Evolutionary conservation across 352 stramenopile genomes (phyloP), one percentile per base, ranked within the genome.

Genomic region (Globisporangium lucens): DNA sequence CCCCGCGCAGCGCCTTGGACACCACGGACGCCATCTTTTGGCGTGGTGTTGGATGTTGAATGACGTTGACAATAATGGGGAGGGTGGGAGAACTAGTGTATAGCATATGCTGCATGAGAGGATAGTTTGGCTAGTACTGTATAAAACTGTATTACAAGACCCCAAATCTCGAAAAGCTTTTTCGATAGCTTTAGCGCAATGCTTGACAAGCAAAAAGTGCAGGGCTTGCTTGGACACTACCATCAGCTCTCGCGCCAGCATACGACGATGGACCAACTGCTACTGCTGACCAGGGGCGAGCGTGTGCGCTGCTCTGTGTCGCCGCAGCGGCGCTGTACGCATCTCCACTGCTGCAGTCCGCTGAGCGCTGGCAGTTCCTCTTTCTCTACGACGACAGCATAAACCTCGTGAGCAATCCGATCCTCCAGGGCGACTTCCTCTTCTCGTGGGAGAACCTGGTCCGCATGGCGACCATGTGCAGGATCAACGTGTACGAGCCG

Each of bases 401-500:
- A 33, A 92, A 92, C 61, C 90, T 90, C 51, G 10, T 86, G 24
- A 60, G 78, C 1, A 90, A 89, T 56, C 58, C 73, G 1, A 67
- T 83, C 30, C 77, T 89, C 43, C 78, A 79, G 24, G 52, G 60
- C 29, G 72, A 74, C 10, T 43, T 35, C 38, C 41, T 64, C 6
- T 58, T 92, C 13, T 71, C 71, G 27, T 53, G 64, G 15, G 13
- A 35, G 12, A 79, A 74, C 20, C 51, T 93, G 56, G 63, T 63
- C n/a, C 3, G 53, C 20, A 91, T 93, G 80, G 75, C 78, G 64
- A 82, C 71, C 8, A 76, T 82, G 68, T 70, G 57, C 22, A 78
- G 75, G 41, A 83, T 91, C 74, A 90, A 90, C 63, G 82, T 90
- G 8, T 91, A 85, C 66, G 82, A 93, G 47, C 84, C 84, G 9